Evolutionary conservation across 2,329 filamentous ascomycete species (phyloP).

Genomic region (Nigrospora sphaerica): DNA sequence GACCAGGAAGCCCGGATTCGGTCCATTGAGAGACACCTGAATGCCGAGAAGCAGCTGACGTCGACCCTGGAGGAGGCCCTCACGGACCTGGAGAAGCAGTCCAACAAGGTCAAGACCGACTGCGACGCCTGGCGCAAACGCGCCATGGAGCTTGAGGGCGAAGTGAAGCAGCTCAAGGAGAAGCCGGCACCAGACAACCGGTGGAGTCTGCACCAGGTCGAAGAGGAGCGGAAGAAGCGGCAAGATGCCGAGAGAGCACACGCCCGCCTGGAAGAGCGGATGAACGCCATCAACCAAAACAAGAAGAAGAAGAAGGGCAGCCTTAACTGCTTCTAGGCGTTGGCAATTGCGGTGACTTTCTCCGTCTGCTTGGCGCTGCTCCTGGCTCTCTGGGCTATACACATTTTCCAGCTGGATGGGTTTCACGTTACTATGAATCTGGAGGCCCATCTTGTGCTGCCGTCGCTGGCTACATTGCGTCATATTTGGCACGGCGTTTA

Average conservation of each 20-base stretch:
- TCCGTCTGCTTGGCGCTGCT: constrained; percentile 7
- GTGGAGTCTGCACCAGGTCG: constrained; percentile 79
- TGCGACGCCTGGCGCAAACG: constrained; percentile 88
- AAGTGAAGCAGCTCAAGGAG: constrained; percentile 60
- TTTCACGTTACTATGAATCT: not conserved
- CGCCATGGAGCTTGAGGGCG: constrained; percentile 64
- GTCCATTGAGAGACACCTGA: constrained; percentile 93
- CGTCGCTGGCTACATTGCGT: no score
- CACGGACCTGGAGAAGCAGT: constrained; percentile 85
- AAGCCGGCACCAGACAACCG: constrained; percentile 47
- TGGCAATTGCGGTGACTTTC: constrained; percentile 11
- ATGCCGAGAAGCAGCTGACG: constrained; percentile 93
- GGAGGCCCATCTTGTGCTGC: no score
- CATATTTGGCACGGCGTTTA: no score
- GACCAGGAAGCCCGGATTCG: constrained; percentile 93
- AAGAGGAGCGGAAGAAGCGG: constrained; percentile 92
- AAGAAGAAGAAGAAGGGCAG: constrained; percentile 95
- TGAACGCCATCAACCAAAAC: constrained; percentile 86
- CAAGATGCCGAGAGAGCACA: constrained; percentile 83
- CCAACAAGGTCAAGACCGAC: constrained; percentile 85
- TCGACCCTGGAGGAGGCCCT: constrained; percentile 92
- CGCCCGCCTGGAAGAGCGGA: constrained; percentile 86
- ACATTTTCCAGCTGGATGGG: not conserved
- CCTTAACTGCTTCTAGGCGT: constrained; percentile 86
- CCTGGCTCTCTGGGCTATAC: not conserved